Percentiles rank a stretch among this genome's conserved stretches.
These are phyloP conservation scores for Extremus antarcticus DNA, from an alignment of 495 filamentous ascomycete species.

Conservation along the genomic window DNA sequence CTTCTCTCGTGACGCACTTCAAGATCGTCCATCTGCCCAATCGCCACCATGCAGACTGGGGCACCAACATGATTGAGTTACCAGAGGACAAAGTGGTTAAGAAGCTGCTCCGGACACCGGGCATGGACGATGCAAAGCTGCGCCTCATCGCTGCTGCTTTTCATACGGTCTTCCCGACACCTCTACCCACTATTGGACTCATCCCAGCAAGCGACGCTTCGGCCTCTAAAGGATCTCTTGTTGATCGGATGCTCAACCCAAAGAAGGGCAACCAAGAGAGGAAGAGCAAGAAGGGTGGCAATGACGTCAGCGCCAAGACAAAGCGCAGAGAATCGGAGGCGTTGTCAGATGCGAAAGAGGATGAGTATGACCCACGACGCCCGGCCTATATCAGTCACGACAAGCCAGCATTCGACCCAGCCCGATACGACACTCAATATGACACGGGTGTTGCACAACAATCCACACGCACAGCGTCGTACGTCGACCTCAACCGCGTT, in stretches of 20 bases:
- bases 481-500: too few species aligned
- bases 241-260: conserved; percentile 3
- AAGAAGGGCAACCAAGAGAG: conserved; percentile 1
- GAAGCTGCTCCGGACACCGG: conserved; percentile 35
- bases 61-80: conserved; percentile 57
- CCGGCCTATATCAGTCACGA: conserved; percentile 12
- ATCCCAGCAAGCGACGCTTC: neutral
- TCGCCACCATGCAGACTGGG: conserved; percentile 45
- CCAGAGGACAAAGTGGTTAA: conserved; percentile 42
- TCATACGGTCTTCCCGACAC: conserved; percentile 26
- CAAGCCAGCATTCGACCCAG: conserved; percentile 1
- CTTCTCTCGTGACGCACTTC: conserved; percentile 58
- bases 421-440: conserved; percentile 12
- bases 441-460: neutral
- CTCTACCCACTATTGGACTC: conserved; percentile 9
- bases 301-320: neutral
- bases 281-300: conserved; percentile 15
- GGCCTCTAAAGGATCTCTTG: neutral
- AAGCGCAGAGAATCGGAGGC: neutral
- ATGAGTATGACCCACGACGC: conserved; percentile 37
- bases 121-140: conserved; percentile 47
- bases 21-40: conserved; percentile 42
- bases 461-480: too few species aligned
- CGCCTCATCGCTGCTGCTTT: conserved; percentile 48
- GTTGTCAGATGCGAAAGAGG: conserved; percentile 22